Percentiles rank a stretch among this genome's conserved stretches.
Conservation (phyloP, 345 rosid species). For the Eucalyptus lansdowneana region DNA sequence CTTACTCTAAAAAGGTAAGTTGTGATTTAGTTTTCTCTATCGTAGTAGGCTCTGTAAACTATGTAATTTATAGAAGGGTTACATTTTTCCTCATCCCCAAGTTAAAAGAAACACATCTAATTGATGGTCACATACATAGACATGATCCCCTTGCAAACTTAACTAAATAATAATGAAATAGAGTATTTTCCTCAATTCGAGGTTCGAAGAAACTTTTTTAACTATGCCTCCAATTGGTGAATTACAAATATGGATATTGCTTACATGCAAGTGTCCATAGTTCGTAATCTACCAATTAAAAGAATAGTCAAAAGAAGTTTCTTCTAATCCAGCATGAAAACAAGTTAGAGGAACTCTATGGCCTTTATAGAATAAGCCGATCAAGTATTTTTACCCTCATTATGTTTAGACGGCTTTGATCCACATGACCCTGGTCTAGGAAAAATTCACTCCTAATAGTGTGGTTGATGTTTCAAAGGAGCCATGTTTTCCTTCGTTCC, state of each 20-base stretch:
- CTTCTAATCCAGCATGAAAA: not conserved
- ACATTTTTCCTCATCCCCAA: not conserved
- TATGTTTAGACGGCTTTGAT: not conserved
- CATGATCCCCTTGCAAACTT: not conserved
- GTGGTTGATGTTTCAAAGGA: not conserved
- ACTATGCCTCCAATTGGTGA: not conserved
- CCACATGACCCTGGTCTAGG: not conserved
- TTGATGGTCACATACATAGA: not conserved
- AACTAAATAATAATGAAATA: not conserved
- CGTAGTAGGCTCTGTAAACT: not conserved
- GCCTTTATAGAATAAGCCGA: not conserved
- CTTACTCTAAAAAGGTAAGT: not conserved
- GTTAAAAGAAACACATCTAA: not conserved
- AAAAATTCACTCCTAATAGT: not conserved
- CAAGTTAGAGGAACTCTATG: not conserved
- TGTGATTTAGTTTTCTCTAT: not conserved
- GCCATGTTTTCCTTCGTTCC: not conserved
- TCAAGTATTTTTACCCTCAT: not conserved
- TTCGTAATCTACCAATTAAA: not conserved
- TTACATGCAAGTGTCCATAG: not conserved
- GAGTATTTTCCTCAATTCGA: not conserved
- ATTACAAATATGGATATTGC: not conserved
- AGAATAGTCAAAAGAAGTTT: not conserved
- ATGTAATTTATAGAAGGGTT: not conserved
- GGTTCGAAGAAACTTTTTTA: not conserved